Conservation (phyloP, 2,329 filamentous ascomycete genomes). For the Alternaria hordeiaustralica region DNA sequence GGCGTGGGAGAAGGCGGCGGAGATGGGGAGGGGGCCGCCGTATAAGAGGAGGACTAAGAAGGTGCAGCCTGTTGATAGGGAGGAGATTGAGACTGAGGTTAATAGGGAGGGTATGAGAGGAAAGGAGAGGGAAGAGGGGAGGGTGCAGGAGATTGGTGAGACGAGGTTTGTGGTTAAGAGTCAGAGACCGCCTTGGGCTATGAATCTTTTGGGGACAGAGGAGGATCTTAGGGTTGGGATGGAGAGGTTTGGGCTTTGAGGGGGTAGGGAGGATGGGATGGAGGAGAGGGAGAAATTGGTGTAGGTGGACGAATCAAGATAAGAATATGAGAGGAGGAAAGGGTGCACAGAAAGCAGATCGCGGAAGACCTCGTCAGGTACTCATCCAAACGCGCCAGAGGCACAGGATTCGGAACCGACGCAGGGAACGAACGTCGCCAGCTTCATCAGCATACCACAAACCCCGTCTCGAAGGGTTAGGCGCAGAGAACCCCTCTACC, state of each 20-base stretch:
- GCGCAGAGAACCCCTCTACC: not conserved
- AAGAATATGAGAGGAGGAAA: not conserved
- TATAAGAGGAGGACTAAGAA: slow-evolving; percentile 56
- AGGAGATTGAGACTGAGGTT: not conserved
- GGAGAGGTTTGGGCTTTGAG: slow-evolving; percentile 33
- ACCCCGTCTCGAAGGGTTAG: not conserved
- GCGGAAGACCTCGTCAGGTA: not conserved
- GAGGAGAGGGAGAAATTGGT: not conserved
- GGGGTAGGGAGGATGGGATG: not conserved
- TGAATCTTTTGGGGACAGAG: slow-evolving; percentile 80
- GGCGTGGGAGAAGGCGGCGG: slow-evolving; percentile 77
- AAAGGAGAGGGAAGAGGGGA: slow-evolving; percentile 13
- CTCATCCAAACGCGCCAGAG: not conserved
- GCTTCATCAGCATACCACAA: not conserved
- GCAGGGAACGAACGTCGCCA: not conserved
- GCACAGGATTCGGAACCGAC: not conserved
- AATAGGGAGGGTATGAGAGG: not conserved
- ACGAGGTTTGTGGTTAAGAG: slow-evolving; percentile 62
- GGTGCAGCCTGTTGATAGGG: not conserved
- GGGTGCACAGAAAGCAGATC: not conserved
- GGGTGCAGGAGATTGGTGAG: slow-evolving; percentile 10
- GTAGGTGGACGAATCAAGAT: not conserved
- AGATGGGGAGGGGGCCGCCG: slow-evolving; percentile 75
- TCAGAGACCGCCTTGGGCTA: slow-evolving; percentile 74
- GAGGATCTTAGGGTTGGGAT: slow-evolving; percentile 64